Evolutionary conservation across 73 alveolate genomes (phyloP).

Genomic region (Symbiodinium natans): DNA sequence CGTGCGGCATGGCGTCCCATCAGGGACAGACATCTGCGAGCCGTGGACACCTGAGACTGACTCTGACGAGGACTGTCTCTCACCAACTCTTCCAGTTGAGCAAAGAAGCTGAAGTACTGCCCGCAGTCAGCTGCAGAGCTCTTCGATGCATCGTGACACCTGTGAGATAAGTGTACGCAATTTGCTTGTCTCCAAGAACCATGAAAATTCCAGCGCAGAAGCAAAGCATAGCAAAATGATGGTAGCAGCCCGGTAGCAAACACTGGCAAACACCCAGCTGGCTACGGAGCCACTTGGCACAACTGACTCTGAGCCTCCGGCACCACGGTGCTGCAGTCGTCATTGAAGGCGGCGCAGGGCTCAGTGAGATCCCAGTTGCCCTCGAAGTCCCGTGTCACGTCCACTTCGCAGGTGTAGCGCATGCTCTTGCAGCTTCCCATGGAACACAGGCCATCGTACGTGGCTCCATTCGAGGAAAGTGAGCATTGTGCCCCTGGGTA

Average conservation of each 20-base stretch:
- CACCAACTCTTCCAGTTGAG: background rate
- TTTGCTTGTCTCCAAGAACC: background rate
- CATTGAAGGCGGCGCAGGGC: slow-evolving; percentile 71
- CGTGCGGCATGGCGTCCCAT: slow-evolving; percentile 61
- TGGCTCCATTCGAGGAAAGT: slow-evolving; percentile 10
- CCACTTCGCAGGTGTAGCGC: slow-evolving; percentile 86
- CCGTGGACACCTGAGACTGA: slow-evolving; percentile 43
- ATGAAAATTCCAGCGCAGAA: background rate
- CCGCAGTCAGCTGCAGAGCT: slow-evolving; percentile 41
- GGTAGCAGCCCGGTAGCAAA: too few species aligned
- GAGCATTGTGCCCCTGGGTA: slow-evolving; percentile 56
- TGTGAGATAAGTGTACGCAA: background rate
- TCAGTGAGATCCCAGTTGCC: slow-evolving; percentile 73
- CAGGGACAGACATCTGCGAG: slow-evolving; percentile 59
- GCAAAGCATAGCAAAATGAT: too few species aligned
- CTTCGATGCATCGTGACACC: slow-evolving; percentile 58
- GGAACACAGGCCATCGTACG: slow-evolving; percentile 51
- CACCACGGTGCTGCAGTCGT: slow-evolving; percentile 73
- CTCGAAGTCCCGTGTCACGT: slow-evolving; percentile 65
- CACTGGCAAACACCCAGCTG: too few species aligned
- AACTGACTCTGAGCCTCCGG: background rate
- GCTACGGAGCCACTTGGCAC: background rate
- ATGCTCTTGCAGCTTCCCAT: slow-evolving; percentile 53
- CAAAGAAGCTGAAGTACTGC: slow-evolving; percentile 26
- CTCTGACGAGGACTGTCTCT: background rate